A percentile compares a stretch with the other conserved stretches of the same genome.
Conservation (phyloP, 2,329 filamentous ascomycete species). For the Fusarium humuli region DNA sequence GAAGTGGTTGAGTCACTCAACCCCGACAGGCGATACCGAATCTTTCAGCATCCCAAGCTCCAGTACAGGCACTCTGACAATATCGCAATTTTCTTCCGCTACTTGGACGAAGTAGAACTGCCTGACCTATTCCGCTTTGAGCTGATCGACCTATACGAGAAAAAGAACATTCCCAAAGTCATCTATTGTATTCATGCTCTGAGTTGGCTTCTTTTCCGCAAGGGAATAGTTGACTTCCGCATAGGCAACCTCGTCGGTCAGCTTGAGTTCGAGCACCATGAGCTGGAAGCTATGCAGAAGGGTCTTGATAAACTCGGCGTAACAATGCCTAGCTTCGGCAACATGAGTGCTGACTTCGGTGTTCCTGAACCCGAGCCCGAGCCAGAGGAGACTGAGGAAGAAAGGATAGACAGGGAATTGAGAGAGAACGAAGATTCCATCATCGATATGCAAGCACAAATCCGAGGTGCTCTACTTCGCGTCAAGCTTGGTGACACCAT, state of each 20-base stretch:
- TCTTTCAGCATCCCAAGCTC: conserved; percentile 86
- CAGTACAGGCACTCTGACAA: conserved; percentile 98
- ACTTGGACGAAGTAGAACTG: conserved; percentile 89
- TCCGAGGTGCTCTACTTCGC: conserved; percentile 82
- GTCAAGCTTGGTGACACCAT: conserved; percentile 83
- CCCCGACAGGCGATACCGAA: conserved; percentile 78
- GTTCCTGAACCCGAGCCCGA: conserved; percentile 79
- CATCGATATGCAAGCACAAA: conserved; percentile 85
- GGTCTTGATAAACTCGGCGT: conserved; percentile 94
- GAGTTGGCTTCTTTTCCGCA: conserved; percentile 96
- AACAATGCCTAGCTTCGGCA: conserved; percentile 97
- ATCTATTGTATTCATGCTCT: conserved; percentile 98
- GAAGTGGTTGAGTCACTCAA: conserved; percentile 93
- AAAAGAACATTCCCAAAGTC: conserved; percentile 99
- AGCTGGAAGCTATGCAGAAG: conserved; percentile 96
- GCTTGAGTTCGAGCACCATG: conserved; percentile 96
- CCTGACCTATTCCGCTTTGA: conserved; percentile 98
- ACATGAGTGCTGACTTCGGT: conserved; percentile 96
- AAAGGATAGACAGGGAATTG: conserved; percentile 85
- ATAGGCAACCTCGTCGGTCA: conserved; percentile 98
- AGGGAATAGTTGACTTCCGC: conserved; percentile 93
- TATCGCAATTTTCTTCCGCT: conserved; percentile 94
- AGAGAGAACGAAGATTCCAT: conserved; percentile 79
- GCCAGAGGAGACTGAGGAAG: conserved; percentile 89
- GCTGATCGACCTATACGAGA: conserved; percentile 97